A percentile compares a stretch with the other conserved stretches of the same genome.
These are phyloP conservation scores for Colletotrichum graminicola DNA, from an alignment of 2,329 filamentous ascomycete genomes.

Conservation along the genomic window DNA sequence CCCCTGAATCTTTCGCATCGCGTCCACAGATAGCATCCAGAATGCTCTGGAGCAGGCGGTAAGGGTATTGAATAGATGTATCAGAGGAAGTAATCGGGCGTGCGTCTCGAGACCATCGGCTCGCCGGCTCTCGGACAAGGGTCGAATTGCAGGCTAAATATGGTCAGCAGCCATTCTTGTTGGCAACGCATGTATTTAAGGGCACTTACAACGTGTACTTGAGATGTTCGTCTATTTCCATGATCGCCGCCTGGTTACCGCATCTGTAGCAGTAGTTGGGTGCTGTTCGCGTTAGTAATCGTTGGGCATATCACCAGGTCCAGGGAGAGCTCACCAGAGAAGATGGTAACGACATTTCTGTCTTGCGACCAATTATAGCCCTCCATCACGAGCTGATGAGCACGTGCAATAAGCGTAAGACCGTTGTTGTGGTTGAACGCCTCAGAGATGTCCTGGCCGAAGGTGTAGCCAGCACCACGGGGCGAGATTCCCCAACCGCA, in stretches of 20 bases:
- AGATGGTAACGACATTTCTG: conserved; percentile 97
- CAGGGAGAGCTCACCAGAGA: conserved; percentile 76
- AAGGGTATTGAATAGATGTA: conserved; percentile 41
- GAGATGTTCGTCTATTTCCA: conserved; percentile 99
- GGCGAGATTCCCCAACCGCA: conserved; percentile 97
- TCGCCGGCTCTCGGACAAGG: conserved; percentile 97
- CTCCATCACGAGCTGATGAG: conserved; percentile 99
- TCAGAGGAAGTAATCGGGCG: conserved; percentile 99
- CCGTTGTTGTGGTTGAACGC: conserved; percentile 99
- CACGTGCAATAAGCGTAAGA: conserved; percentile 92
- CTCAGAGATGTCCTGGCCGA: conserved; percentile 97
- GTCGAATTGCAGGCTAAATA: conserved; percentile 92
- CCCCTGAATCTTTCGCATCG: conserved; percentile 34
- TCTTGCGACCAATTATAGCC: conserved; percentile 99
- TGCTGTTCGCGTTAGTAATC: conserved; percentile 58
- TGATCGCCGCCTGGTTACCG: conserved; percentile 99
- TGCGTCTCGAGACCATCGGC: conserved; percentile 98
- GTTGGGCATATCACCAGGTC: conserved; percentile 45
- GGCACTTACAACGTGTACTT: conserved; percentile 96
- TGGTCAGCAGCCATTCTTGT: conserved; percentile 45
- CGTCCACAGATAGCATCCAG: conserved; percentile 26
- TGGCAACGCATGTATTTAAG: neutral
- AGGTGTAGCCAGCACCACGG: conserved; percentile 93
- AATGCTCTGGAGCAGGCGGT: conserved; percentile 17
- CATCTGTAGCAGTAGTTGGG: conserved; percentile 99